phyloP scores from a whole-genome alignment of 2,329 filamentous ascomycete genomes.

The Trichoderma koningiopsis region DNA sequence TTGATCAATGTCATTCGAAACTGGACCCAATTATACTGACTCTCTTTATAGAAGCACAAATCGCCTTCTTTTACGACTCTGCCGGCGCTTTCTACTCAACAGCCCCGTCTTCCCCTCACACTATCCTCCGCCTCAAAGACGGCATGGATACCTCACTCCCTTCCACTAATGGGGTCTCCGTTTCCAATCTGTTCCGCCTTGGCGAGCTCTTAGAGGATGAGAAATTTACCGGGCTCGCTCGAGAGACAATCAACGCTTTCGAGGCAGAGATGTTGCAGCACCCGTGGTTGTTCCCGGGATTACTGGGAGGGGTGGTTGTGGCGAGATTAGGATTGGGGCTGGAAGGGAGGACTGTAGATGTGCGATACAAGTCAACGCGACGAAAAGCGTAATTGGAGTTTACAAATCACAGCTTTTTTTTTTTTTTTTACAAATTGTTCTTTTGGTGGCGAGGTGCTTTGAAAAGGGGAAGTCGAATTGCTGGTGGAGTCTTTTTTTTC shows the following conservation, averaged over 20 bases:
- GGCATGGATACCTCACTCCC: constrained; percentile 93
- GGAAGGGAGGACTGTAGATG: constrained; percentile 40
- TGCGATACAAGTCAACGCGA: constrained; percentile 33
- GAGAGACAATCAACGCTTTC: constrained; percentile 79
- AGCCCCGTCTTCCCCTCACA: constrained; percentile 61
- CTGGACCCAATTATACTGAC: constrained; percentile 22
- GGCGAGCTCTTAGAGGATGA: constrained; percentile 68
- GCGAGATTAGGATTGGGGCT: constrained; percentile 73
- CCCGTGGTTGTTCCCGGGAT: constrained; percentile 83
- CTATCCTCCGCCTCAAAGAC: constrained; percentile 86
- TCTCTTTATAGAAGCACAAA: constrained; percentile 64
- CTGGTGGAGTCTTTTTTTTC: background rate
- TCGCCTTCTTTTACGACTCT: constrained; percentile 74
- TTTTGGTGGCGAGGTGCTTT: background rate
- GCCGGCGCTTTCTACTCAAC: constrained; percentile 75
- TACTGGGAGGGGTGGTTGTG: constrained; percentile 75
- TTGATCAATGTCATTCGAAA: background rate
- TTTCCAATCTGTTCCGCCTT: constrained; percentile 82
- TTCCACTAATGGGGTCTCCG: constrained; percentile 85
- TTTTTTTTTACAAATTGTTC: too few species aligned
- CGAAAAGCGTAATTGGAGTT: constrained; percentile 27
- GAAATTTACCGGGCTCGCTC: constrained; percentile 64
- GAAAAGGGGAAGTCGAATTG: background rate
- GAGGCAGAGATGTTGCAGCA: constrained; percentile 91
- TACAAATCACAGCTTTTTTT: background rate